A percentile compares a stretch with the other conserved stretches of the same genome.
Conservation (phyloP, 495 filamentous ascomycete genomes). For the Cercophora scortea region DNA sequence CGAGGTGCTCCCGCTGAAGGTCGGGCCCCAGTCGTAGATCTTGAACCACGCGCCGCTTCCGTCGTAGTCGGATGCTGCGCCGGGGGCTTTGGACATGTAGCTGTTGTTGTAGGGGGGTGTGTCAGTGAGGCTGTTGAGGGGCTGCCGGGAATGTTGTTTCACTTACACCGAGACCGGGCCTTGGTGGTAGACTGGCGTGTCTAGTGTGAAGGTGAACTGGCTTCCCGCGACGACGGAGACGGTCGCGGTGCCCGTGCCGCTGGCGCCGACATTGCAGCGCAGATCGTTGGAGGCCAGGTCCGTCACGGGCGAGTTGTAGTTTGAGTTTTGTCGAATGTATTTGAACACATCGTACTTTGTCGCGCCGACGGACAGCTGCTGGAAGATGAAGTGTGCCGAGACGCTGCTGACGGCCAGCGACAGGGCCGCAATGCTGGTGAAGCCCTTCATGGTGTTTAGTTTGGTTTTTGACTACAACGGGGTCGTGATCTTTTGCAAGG, state of each 20-base stretch:
- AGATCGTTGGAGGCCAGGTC: slow-evolving; percentile 46
- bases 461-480: not conserved
- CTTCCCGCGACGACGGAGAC: slow-evolving; percentile 42
- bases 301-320: slow-evolving; percentile 55
- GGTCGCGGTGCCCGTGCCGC: slow-evolving; percentile 36
- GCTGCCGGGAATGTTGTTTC: not conserved
- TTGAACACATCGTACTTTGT: slow-evolving; percentile 36
- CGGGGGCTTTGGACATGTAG: slow-evolving; percentile 47
- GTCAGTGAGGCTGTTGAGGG: not conserved
- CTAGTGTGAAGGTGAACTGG: slow-evolving; percentile 40
- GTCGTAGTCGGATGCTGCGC: slow-evolving; percentile 34
- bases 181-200: slow-evolving; percentile 53
- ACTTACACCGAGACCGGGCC: slow-evolving; percentile 46
- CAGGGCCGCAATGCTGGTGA: slow-evolving; percentile 22
- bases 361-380: slow-evolving; percentile 36
- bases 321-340: slow-evolving; percentile 48
- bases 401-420: slow-evolving; percentile 30
- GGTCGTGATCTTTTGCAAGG: not conserved
- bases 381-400: slow-evolving; percentile 46
- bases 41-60: slow-evolving; percentile 50
- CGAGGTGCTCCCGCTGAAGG: slow-evolving; percentile 24
- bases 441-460: slow-evolving; percentile 28
- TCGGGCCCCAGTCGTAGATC: slow-evolving; percentile 42
- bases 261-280: slow-evolving; percentile 51
- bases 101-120: not conserved